Evolutionary conservation across 768 basidiomycete species (phyloP), one percentile per base, ranked within the genome.

Genomic region (Macrolepiota fuliginosa): DNA sequence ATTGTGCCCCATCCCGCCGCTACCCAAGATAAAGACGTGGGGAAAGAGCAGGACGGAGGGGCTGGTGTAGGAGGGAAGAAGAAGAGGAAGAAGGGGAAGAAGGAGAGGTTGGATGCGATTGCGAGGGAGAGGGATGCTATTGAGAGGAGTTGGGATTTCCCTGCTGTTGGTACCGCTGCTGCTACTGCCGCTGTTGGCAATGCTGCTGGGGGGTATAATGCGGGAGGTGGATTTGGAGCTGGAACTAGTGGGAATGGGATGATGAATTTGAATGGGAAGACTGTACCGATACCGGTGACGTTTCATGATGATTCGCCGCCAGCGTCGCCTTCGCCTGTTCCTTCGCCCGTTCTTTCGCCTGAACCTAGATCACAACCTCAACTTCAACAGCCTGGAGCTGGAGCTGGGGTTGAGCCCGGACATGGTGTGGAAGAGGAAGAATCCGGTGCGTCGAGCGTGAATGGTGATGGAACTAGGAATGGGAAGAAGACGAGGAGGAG

Each of bases 91-190:
- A 61, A 61, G 42, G 53, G 66, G 52, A 77, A 71, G 70, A 77
- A 72, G 59, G 67, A 65, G 15, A 74, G 63, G 63, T 77, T 78
- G 66, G 73, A 81, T 64, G 70, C 76, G 17, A 74, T 74, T 45
- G 78, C 76, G 61, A 74, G 68, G 68, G 76, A 75, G 68, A 74
- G 70, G 64, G 77, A 80, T 58, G 81, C 81, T 62, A 82, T 88
- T 29, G 88, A 88, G 76, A 79, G 71, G 64, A 80, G 82, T 58
- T 87, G 87, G 86, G 88, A 88, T 67, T 74, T 81, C 27, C 84
- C 84, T 13, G 70, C 66, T 25, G 64, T 71, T 15, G 70, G 66
- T 25, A 63, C 70, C 12, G 49, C 67, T 19, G 58, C 69, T 40
- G 25, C 61, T 9, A 55, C 46, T 17, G 47, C 62, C 32, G 36